Evolutionary conservation across 805 yeast genomes (phyloP), one percentile per base, ranked within the genome.

Genomic region (Teunomyces cretensis): DNA sequence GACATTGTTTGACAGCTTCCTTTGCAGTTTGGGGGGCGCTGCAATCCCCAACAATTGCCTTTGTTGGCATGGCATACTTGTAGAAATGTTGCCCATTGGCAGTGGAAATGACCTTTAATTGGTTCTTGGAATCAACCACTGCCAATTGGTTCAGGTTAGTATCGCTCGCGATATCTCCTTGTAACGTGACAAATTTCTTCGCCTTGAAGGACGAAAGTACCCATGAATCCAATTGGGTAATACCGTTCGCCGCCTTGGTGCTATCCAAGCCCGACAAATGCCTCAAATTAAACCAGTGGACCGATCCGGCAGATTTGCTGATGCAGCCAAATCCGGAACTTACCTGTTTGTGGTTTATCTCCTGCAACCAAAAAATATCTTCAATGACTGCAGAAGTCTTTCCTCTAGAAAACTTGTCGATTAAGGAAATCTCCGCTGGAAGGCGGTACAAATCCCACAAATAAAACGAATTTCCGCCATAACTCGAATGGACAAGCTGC

Each of bases 331-430:
- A 70, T 2, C 75, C 75, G 11, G 65, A 63, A 44, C 68, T 70
- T 19, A 58, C 48, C 44, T 1, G 44, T 35, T 17, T 47, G 39
- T 22, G 40, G 27, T 16, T 14, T 16, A 9, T 24, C 14, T 24
- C 43, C 30, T 32, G 61, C 30, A 70, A 71, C 89, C 90, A 84
- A 19, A 74, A 56, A 3, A 83, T 61, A 14, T 76, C 71, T 28
- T 68, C 65, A 16, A 83, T 72, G 1, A 69, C 57, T 0, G 86
- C 79, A 6, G 81, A 73, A 1, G 87, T 82, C 53, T 79, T 81
- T 1, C 91, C 90, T 17, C 89, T 68, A 9, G 62, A 63, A 51
- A 80, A 82, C 49, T 79, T 77, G 13, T 85, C 88, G 40, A 81
- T 56, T 16, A 84, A 61, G 1, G 77, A 66, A 2, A 84, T 70